Evolutionary conservation across 306 rosid species (phyloP).

Genomic region (Cicer chorassanicum): DNA sequence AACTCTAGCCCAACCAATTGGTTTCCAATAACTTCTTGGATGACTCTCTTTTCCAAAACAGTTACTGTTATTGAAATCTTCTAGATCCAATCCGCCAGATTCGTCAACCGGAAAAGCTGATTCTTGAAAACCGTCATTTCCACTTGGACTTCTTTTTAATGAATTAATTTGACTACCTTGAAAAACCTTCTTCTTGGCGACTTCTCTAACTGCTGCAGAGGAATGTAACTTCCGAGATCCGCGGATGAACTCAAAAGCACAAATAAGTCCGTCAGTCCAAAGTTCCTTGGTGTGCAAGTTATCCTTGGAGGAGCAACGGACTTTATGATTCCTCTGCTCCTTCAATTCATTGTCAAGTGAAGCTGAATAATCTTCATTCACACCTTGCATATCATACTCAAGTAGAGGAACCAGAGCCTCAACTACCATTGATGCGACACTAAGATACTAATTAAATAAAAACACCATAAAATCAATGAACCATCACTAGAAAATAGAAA

Average conservation of each 20-base stretch:
- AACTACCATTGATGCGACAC: constrained; percentile 42
- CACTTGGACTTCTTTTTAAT: constrained; percentile 13
- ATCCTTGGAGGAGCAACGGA: constrained; percentile 18
- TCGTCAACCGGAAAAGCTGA: constrained; percentile 9
- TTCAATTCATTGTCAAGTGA: constrained; percentile 39
- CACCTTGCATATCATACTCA: constrained; percentile 24
- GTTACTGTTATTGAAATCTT: constrained; percentile 20
- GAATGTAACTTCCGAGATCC: constrained; percentile 38
- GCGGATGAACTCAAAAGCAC: constrained; percentile 65
- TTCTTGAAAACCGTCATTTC: constrained; percentile 29
- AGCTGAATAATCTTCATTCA: constrained; percentile 39
- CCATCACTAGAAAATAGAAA: background rate
- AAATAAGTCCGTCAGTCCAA: constrained; percentile 70
- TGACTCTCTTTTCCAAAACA: constrained; percentile 37
- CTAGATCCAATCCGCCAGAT: constrained; percentile 33
- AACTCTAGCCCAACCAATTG: constrained; percentile 68
- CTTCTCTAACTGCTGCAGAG: constrained; percentile 35
- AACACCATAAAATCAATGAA: constrained; percentile 34
- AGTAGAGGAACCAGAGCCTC: constrained; percentile 54
- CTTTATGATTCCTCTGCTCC: constrained; percentile 42
- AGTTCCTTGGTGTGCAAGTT: constrained; percentile 43
- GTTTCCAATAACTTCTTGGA: constrained; percentile 62
- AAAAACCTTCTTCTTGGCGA: constrained; percentile 43
- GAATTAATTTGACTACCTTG: constrained; percentile 11
- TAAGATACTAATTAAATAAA: constrained; percentile 4